A percentile compares a stretch with the other conserved stretches of the same genome.
Conservation (phyloP, 768 basidiomycete genomes). For the Coprinellus micaceus region DNA sequence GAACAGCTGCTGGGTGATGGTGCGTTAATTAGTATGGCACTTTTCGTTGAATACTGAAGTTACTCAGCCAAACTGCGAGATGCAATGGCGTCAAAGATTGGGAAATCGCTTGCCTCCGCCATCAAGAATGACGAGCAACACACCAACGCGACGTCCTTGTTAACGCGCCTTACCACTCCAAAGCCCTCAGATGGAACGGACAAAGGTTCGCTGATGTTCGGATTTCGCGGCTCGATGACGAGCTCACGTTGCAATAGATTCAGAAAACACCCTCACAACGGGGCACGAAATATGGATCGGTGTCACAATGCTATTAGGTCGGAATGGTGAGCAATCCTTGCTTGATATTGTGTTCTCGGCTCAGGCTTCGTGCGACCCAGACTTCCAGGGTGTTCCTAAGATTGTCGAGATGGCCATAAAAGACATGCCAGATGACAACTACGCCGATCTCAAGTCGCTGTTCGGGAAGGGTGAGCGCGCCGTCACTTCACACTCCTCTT, state of each 20-base stretch:
- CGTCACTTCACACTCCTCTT: no score
- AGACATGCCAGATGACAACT: not conserved
- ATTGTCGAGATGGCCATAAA: not conserved
- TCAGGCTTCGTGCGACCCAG: not conserved
- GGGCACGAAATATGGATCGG: not conserved
- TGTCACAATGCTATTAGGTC: not conserved
- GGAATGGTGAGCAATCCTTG: not conserved
- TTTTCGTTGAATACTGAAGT: not conserved
- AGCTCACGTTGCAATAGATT: no score
- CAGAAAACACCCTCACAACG: no score
- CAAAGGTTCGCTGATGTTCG: no score
- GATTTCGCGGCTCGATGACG: no score
- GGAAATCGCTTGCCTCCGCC: not conserved
- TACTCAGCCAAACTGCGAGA: not conserved
- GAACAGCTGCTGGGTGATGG: no score
- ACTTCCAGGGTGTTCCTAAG: not conserved
- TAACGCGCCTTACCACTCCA: no score
- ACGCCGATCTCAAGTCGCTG: not conserved
- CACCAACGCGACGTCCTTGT: not conserved
- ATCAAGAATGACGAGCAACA: not conserved
- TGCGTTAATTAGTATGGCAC: no score
- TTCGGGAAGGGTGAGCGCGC: not conserved
- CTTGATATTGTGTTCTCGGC: not conserved
- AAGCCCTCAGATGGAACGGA: no score
- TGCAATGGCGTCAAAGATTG: not conserved